These are phyloP conservation scores for Calonectria fujianensis DNA, from an alignment of 2,329 filamentous ascomycete species.

Conservation along the genomic window DNA sequence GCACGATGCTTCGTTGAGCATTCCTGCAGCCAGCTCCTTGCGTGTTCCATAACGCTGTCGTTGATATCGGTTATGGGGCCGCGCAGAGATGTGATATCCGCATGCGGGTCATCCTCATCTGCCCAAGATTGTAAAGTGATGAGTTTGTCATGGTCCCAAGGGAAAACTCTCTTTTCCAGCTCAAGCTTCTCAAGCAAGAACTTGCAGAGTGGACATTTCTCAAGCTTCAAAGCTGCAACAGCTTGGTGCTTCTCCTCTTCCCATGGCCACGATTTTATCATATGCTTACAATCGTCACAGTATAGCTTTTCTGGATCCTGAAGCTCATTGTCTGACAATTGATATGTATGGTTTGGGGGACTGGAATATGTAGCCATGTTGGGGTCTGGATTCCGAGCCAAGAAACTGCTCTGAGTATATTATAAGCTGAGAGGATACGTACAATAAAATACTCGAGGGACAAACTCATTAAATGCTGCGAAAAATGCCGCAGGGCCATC, in stretches of 20 bases:
- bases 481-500: neutral
- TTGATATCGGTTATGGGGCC: conserved; percentile 11
- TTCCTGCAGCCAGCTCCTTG: neutral
- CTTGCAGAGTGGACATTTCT: conserved; percentile 10
- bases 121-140: conserved; percentile 17
- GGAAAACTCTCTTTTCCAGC: neutral
- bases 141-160: neutral
- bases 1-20: neutral
- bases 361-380: neutral
- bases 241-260: conserved; percentile 15
- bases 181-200: neutral
- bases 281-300: conserved; percentile 18
- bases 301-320: neutral
- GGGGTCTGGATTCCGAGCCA: neutral
- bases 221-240: neutral
- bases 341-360: neutral
- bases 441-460: neutral
- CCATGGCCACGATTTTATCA: conserved; percentile 23
- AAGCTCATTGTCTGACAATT: neutral
- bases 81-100: neutral
- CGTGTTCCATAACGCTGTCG: neutral
- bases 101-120: neutral
- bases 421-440: neutral
- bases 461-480: neutral
- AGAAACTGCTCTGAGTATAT: neutral